phyloP scores from a whole-genome alignment of 2,329 filamentous ascomycete genomes.

The Colletotrichum incanum region DNA sequence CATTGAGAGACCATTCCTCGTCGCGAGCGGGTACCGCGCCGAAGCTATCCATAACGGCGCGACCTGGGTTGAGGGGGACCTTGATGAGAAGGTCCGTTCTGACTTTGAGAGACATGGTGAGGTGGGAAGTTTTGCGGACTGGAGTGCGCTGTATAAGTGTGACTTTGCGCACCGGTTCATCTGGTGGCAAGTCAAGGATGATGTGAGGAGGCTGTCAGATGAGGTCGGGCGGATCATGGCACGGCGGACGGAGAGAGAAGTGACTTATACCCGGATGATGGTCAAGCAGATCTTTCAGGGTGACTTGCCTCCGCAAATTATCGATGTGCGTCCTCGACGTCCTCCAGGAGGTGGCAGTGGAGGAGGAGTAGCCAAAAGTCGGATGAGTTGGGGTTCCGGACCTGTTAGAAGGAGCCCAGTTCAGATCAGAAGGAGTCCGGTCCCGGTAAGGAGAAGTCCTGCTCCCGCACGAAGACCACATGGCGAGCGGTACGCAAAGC shows the following conservation, averaged over 20 bases:
- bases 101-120: conserved; percentile 39
- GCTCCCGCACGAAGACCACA: neutral
- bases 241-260: conserved; percentile 40
- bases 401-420: conserved; percentile 11
- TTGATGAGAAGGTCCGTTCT: conserved; percentile 34
- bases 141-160: conserved; percentile 38
- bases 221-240: conserved; percentile 39
- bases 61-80: conserved; percentile 34
- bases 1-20: conserved; percentile 35
- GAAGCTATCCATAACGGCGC: conserved; percentile 38
- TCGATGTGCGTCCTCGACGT: conserved; percentile 1
- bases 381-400: conserved; percentile 7
- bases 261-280: conserved; percentile 38
- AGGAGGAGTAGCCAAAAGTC: conserved; percentile 21
- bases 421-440: conserved; percentile 8
- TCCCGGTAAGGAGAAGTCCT: neutral
- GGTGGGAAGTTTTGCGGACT: conserved; percentile 35
- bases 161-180: conserved; percentile 41
- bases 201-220: conserved; percentile 33
- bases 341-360: conserved; percentile 23
- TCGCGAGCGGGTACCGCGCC: conserved; percentile 36
- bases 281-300: conserved; percentile 31
- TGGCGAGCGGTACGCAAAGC: neutral
- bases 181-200: conserved; percentile 40
- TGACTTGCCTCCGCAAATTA: neutral